These are phyloP conservation scores for Crithidia fasciculata DNA, from an alignment of 208 protist species.

Conservation along the genomic window DNA sequence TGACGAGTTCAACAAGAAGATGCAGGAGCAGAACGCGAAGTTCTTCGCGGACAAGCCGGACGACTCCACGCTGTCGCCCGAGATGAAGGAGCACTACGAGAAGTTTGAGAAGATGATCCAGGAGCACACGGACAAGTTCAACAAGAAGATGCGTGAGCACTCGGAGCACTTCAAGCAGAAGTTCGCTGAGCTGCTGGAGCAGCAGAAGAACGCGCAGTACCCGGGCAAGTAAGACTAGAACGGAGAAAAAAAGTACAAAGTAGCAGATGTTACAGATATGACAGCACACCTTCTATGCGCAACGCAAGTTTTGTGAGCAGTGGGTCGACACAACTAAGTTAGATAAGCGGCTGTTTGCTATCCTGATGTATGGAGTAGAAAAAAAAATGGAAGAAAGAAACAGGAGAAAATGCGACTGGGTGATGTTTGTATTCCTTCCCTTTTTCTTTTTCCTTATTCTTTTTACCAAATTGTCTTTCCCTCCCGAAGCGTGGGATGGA, in stretches of 20 bases:
- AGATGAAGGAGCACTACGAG: slow-evolving; percentile 93
- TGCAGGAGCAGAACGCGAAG: slow-evolving; percentile 93
- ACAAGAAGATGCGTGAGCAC: slow-evolving; percentile 93
- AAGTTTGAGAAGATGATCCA: slow-evolving; percentile 94
- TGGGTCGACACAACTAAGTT: too few species aligned
- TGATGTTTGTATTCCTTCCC: slow-evolving; percentile 21
- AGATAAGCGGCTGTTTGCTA: too few species aligned
- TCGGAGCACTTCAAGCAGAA: slow-evolving; percentile 92
- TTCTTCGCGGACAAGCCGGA: slow-evolving; percentile 93
- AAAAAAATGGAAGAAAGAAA: too few species aligned
- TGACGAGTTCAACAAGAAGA: slow-evolving; percentile 90
- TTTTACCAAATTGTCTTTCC: too few species aligned
- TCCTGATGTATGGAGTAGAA: too few species aligned
- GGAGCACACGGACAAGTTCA: slow-evolving; percentile 94
- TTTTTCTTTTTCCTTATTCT: not conserved
- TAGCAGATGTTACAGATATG: too few species aligned
- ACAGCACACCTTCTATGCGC: too few species aligned
- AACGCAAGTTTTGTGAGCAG: too few species aligned
- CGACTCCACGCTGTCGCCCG: slow-evolving; percentile 86
- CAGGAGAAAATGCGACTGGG: not conserved
- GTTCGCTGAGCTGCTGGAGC: slow-evolving; percentile 89
- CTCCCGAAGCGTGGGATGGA: too few species aligned
- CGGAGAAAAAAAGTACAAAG: not conserved
- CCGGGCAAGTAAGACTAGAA: slow-evolving; percentile 64
- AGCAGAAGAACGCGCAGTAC: slow-evolving; percentile 93